phyloP scores from a whole-genome alignment of 140 eudicot genomes.

The Oenanthe javanica region DNA sequence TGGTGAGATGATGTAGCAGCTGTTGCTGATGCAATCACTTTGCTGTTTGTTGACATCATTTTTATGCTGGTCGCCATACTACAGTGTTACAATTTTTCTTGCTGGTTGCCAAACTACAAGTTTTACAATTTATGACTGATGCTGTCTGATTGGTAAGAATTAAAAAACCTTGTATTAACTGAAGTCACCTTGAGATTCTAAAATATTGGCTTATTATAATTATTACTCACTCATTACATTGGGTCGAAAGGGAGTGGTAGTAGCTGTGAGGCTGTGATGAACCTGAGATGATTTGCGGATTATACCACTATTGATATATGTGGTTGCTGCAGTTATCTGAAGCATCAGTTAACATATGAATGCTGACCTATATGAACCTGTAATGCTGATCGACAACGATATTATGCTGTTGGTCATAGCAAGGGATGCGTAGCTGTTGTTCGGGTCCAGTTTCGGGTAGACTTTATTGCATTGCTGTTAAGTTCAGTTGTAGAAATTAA shows the following conservation, averaged over 20 bases:
- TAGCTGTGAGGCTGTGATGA: slow-evolving; percentile 50
- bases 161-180: slow-evolving; percentile 16
- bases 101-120: slow-evolving; percentile 25
- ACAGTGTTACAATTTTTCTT: slow-evolving; percentile 19
- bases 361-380: slow-evolving; percentile 20
- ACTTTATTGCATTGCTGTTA: not conserved
- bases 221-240: slow-evolving; percentile 15
- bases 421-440: not conserved
- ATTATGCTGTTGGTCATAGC: slow-evolving; percentile 4
- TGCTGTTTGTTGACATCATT: slow-evolving; percentile 52
- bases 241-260: slow-evolving; percentile 26
- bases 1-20: slow-evolving; percentile 62
- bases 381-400: slow-evolving; percentile 16
- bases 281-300: slow-evolving; percentile 33
- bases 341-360: slow-evolving; percentile 8
- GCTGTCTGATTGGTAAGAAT: slow-evolving; percentile 46
- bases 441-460: not conserved
- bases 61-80: slow-evolving; percentile 28
- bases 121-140: slow-evolving; percentile 25
- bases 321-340: slow-evolving; percentile 31
- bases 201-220: slow-evolving; percentile 9
- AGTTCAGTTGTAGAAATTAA: not conserved
- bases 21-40: slow-evolving; percentile 47
- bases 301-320: slow-evolving; percentile 19
- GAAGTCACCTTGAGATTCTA: slow-evolving; percentile 31